Evolutionary conservation across 768 basidiomycete species (phyloP).

Genomic region (Gymnopilus dilepis): DNA sequence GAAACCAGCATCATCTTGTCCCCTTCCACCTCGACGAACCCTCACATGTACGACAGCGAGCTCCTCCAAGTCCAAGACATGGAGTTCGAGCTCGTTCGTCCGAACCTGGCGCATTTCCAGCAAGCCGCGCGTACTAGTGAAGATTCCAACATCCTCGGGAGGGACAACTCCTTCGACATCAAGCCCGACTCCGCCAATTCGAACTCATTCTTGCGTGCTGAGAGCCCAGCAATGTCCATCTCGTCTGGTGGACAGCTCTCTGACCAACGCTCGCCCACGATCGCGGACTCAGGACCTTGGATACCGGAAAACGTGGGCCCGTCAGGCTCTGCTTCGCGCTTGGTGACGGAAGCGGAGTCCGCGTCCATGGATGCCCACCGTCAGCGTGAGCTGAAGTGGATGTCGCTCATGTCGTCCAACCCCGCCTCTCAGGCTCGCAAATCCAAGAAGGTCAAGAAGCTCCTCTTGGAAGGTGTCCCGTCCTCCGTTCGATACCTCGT

Average conservation of each 20-base stretch:
- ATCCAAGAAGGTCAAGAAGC: slow-evolving; percentile 78
- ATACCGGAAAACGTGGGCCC: slow-evolving; percentile 7
- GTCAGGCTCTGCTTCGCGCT: slow-evolving; percentile 8
- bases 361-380: slow-evolving; percentile 67
- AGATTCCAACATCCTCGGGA: slow-evolving; percentile 51
- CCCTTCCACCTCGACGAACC: neutral
- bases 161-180: slow-evolving; percentile 40
- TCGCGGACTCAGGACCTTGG: slow-evolving; percentile 1
- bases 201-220: slow-evolving; percentile 36
- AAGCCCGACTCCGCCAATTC: slow-evolving; percentile 21
- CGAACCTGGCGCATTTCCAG: slow-evolving; percentile 50
- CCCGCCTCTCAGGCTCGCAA: slow-evolving; percentile 70
- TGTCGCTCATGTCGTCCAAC: slow-evolving; percentile 60
- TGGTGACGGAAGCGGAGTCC: slow-evolving; percentile 38
- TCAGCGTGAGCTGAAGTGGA: slow-evolving; percentile 79
- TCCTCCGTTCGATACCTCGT: slow-evolving; percentile 84
- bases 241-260: slow-evolving; percentile 33
- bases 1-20: slow-evolving; percentile 19
- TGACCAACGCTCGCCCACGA: slow-evolving; percentile 30
- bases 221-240: slow-evolving; percentile 50
- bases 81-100: slow-evolving; percentile 81
- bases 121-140: slow-evolving; percentile 52
- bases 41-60: slow-evolving; percentile 43
- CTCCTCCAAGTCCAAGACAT: slow-evolving; percentile 79
- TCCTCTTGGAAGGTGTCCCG: slow-evolving; percentile 80